Conservation (phyloP, 306 rosid species). For the Delonix regia region DNA sequence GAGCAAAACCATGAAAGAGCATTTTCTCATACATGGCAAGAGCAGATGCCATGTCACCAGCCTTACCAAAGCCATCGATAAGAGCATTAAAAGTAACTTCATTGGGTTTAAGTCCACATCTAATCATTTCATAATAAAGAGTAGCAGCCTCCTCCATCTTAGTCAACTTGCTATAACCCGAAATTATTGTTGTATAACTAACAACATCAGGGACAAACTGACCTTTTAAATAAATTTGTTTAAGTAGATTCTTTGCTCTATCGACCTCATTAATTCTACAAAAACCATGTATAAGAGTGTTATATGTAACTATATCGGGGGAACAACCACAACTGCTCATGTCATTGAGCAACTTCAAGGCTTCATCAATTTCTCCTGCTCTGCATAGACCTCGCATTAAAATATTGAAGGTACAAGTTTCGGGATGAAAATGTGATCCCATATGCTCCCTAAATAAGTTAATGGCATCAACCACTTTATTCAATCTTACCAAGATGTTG, state of each 20-base stretch:
- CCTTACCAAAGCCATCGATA: constrained; percentile 74
- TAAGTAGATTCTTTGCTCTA: constrained; percentile 56
- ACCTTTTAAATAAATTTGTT: constrained; percentile 46
- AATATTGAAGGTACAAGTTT: constrained; percentile 73
- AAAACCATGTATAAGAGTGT: constrained; percentile 77
- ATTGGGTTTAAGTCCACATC: constrained; percentile 60
- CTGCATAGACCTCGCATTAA: constrained; percentile 72
- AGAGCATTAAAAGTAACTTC: constrained; percentile 65
- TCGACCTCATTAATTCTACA: constrained; percentile 63
- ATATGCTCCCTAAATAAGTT: constrained; percentile 62
- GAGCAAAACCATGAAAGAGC: constrained; percentile 54
- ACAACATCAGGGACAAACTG: constrained; percentile 57
- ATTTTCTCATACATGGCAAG: constrained; percentile 57
- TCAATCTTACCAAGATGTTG: constrained; percentile 54
- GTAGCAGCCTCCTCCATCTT: constrained; percentile 63
- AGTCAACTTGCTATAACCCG: constrained; percentile 72
- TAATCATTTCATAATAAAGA: constrained; percentile 66
- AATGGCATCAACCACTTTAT: constrained; percentile 63
- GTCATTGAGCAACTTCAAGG: constrained; percentile 58
- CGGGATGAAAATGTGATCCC: constrained; percentile 45
- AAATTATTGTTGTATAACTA: constrained; percentile 72
- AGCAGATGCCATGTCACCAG: constrained; percentile 66
- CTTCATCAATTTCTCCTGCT: constrained; percentile 55
- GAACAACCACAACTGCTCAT: constrained; percentile 69
- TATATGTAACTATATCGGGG: constrained; percentile 72